Conservation (phyloP, 768 basidiomycete species). For the Podaxis mareebaensis region DNA sequence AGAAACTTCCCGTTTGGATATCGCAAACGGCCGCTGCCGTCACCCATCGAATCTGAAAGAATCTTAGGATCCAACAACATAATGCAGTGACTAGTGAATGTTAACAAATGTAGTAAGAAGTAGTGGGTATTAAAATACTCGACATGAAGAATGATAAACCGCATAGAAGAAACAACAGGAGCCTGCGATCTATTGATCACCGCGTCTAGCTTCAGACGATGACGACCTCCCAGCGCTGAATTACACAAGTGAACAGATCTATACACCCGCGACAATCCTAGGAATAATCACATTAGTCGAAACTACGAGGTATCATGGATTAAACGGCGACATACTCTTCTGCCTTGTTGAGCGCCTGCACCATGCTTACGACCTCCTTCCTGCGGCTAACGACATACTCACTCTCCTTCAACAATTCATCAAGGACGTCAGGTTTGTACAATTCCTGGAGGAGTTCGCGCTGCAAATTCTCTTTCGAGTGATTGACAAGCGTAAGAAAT, state of each 20-base stretch:
- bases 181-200: neutral
- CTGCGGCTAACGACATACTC: conserved; percentile 86
- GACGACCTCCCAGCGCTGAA: neutral
- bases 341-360: conserved; percentile 92
- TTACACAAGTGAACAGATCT: conserved; percentile 18
- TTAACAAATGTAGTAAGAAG: conserved; percentile 18
- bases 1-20: neutral
- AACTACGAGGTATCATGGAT: neutral
- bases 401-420: conserved; percentile 93
- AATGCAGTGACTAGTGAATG: neutral
- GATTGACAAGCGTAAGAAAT: conserved; percentile 85
- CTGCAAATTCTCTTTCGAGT: conserved; percentile 94
- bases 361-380: conserved; percentile 94
- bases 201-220: conserved; percentile 8
- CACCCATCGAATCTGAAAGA: neutral
- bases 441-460: conserved; percentile 92
- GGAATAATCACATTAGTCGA: conserved; percentile 17
- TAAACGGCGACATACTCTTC: conserved; percentile 71
- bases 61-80: neutral
- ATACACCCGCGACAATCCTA: conserved; percentile 36
- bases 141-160: neutral
- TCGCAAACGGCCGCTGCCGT: neutral
- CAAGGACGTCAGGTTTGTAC: conserved; percentile 95
- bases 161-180: conserved; percentile 10
- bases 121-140: conserved; percentile 32